Evolutionary conservation across 2,329 filamentous ascomycete genomes (phyloP), one percentile per base, ranked within the genome.

Genomic region (Monilinia fructicola): DNA sequence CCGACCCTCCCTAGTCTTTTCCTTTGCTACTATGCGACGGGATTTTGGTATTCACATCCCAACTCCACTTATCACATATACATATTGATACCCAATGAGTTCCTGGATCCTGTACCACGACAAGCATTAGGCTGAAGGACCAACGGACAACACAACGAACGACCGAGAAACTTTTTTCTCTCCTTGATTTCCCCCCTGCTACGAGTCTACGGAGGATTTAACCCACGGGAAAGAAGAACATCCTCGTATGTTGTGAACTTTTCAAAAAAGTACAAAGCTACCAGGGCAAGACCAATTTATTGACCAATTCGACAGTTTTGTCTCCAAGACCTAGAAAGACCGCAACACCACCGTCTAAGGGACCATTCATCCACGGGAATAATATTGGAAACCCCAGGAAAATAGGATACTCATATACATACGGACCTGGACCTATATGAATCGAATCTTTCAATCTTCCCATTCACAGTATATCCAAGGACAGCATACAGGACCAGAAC

Each of bases 71-170:
- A 58, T 59, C 62, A 65, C 62, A 58, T 48, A 65, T 65, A 48
- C 35, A 44, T 12, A 65, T 65, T 65, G 63, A 65, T 65, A 65
- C 63, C 63, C 63, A 65, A 65, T 50, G 54, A 48, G 63, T 28
- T 58, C 44, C 63, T 58, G 28, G 52, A 59, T 46, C 31, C 40
- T 48, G 53, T 52, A 23, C 35, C 42, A 65, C 63, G 42, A 59
- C 54, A 28, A 42, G 23, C 28, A 65, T 65, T 52, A 65, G 40
- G 53, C 63, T 52, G 63, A 38, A 56, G 54, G 44, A 52, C 31
- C 42, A n/a, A 65, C 31, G 23, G 23, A 65, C 42, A 28, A 26
- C 28, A 58, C 53, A 28, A 52, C 54, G 21, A 50, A 65, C 54
- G 62, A 65, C 14, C 16, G 31, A 48, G 31, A 59, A 59, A 59